Base-by-base conservation (phyloP, 2,329 filamentous ascomycete species). In the Alternaria atra region DNA sequence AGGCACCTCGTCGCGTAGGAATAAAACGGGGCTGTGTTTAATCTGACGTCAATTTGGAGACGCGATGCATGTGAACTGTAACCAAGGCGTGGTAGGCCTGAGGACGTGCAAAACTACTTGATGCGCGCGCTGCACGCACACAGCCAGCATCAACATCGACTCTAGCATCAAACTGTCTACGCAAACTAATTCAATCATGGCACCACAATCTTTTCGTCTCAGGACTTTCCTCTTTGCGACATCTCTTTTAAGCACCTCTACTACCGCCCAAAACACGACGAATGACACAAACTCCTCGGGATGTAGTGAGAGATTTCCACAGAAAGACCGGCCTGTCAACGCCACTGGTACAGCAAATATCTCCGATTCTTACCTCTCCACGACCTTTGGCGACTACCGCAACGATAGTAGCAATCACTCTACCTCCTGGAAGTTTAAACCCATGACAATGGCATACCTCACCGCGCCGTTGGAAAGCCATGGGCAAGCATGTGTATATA, bases 341-440 rank as follows among this genome's bases (percentile, higher is more conserved):
- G 32, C 32, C 13, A 53, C 40, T 2, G 34, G 48, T 8, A 53
- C 48, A 17, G 10, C n/a, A 12, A 52, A 53, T 6, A 3, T 32
- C 3, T n/a, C 50, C 30, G 50, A 58, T 7, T 5, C 32, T 8
- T 39, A 52, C 17, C 13, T 50, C 13, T 58, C 55, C 9, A 17
- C 47, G 5, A 58, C 50, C 17, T 37, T 53, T 7, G 40, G 50
- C 32, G 48, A 58, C 12, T 39, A 1, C 17, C 35, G 35, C 35
- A 15, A 27, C 9, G 6, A 39, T 2, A 17, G 17, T 4, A 8
- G 10, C 2, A 32, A n/a, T 15, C 5, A 5, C 17, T 20, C 10
- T 5, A n/a, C 9, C 8, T 25, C 5, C 25, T 13, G 32, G 8
- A 17, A 25, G 5, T 37, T 27, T 23, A 1, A 12, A 8, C 37